Percentiles rank a stretch among this genome's conserved stretches.
Conservation (phyloP, 306 rosid species). For the Medicago ruthenica region DNA sequence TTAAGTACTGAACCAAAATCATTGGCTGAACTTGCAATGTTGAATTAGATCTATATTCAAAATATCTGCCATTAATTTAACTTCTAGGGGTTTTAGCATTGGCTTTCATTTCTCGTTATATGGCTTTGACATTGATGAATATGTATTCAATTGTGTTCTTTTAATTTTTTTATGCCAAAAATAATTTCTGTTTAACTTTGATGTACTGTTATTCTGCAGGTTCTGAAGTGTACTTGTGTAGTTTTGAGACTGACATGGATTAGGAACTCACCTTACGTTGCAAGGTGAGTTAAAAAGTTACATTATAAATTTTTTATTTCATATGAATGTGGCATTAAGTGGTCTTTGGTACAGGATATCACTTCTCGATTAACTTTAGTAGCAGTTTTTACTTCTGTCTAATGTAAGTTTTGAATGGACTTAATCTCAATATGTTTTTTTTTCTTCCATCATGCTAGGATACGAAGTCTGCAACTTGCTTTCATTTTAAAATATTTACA, state of each 20-base stretch:
- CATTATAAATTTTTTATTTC: constrained; percentile 8
- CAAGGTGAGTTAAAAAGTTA: constrained; percentile 56
- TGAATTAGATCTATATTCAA: constrained; percentile 8
- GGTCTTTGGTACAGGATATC: constrained; percentile 21
- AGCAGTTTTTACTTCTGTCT: constrained; percentile 7
- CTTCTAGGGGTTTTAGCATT: constrained; percentile 3
- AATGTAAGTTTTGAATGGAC: constrained; percentile 28
- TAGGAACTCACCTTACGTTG: constrained; percentile 76
- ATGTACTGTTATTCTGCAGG: constrained; percentile 55
- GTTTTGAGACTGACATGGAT: constrained; percentile 84
- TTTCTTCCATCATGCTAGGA: background rate
- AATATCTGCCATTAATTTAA: constrained; percentile 21
- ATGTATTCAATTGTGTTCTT: constrained; percentile 27
- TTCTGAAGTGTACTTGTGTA: constrained; percentile 63
- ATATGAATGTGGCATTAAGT: constrained; percentile 33
- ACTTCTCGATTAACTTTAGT: constrained; percentile 24
- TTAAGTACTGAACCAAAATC: constrained; percentile 14
- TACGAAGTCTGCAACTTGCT: background rate
- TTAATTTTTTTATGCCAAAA: constrained; percentile 11
- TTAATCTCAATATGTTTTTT: background rate
- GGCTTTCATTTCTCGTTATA: constrained; percentile 29
- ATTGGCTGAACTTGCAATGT: constrained; percentile 14
- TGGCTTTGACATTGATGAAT: constrained; percentile 20
- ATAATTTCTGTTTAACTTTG: constrained; percentile 17
- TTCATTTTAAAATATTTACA: constrained; percentile 13